Evolutionary conservation across 306 rosid genomes (phyloP), one percentile per base, ranked within the genome.

Genomic region (Trifolium repens): DNA sequence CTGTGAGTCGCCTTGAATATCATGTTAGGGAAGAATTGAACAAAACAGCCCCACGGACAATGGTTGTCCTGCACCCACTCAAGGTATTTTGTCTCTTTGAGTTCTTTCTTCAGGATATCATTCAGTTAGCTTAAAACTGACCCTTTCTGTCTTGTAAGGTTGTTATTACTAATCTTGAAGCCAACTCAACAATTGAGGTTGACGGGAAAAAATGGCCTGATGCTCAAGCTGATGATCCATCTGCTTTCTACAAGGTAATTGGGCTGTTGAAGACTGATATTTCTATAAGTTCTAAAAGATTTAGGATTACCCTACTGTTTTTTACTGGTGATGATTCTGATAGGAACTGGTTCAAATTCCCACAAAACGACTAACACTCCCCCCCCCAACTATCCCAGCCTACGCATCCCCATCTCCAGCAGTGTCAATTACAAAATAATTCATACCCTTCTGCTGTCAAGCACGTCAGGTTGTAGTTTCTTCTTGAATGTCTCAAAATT

Each of bases 171-270:
- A 94, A 94, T 78, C 82, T 92, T 76, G 93, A 94, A 81, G 88
- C 88, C 58, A 88, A 80, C 88, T 80, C 87, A 77, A 67, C 78
- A 47, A 74, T 83, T 73, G 91, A 92, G 64, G 93, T 92, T 66
- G 97, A 90, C 61, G 99, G 92, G 64, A 92, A 88, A 87, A 92
- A 78, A 76, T 88, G 92, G 96, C 97, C 98, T n/a, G 97, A 94
- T 82, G 93, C 90, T 81, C 88, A 86, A 73, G 79, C 78, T 26
- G 93, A 89, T 78, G 91, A 91, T 75, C 72, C 84, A 44, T 89
- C 93, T 69, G 91, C 92, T 71, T 83, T 83, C 58, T 94, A 94
- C 85, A 89, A 92, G 97, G 99, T 94, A 43, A 14, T 49, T 71
- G 57, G 58, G 43, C 76, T 73, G 67, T 43, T 63, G 30, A 73